Conservation (phyloP, 2,329 filamentous ascomycete species). For the Aspergillus neoniger region DNA sequence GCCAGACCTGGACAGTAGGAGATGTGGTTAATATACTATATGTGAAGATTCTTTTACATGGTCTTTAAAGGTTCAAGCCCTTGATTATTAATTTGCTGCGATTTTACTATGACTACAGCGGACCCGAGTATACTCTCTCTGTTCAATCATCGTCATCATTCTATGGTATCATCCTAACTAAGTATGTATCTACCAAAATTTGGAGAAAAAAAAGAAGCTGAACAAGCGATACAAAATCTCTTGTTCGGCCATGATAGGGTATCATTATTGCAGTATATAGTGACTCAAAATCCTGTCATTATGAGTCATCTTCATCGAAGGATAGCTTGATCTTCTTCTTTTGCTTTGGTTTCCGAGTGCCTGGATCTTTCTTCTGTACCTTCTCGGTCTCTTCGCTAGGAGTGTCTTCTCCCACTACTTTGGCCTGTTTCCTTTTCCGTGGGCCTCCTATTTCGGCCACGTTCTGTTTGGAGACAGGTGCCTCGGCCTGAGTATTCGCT, state of each 20-base stretch:
- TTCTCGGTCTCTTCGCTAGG: constrained; percentile 24
- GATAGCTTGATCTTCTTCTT: constrained; percentile 51
- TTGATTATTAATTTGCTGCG: constrained; percentile 16
- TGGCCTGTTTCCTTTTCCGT: constrained; percentile 46
- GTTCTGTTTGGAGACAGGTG: constrained; percentile 34
- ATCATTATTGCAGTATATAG: not conserved
- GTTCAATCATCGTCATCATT: not conserved
- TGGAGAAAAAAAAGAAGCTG: not conserved
- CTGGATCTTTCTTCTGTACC: constrained; percentile 23
- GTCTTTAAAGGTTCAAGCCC: not conserved
- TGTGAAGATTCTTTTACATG: not conserved
- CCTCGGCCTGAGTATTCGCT: constrained; percentile 17
- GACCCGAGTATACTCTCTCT: not conserved
- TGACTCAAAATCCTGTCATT: constrained; percentile 8
- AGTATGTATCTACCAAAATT: not conserved
- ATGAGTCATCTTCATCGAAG: constrained; percentile 35
- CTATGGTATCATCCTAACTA: not conserved
- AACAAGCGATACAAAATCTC: not conserved
- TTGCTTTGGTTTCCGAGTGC: constrained; percentile 38
- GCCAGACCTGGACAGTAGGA: not conserved
- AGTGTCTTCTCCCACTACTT: constrained; percentile 42
- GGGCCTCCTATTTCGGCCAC: constrained; percentile 44
- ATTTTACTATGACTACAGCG: not conserved
- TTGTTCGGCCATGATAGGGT: not conserved
- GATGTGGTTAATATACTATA: not conserved